A percentile compares a stretch with the other conserved stretches of the same genome.
Conservation (phyloP, 768 basidiomycete genomes). For the Gelatoporia subvermispora region DNA sequence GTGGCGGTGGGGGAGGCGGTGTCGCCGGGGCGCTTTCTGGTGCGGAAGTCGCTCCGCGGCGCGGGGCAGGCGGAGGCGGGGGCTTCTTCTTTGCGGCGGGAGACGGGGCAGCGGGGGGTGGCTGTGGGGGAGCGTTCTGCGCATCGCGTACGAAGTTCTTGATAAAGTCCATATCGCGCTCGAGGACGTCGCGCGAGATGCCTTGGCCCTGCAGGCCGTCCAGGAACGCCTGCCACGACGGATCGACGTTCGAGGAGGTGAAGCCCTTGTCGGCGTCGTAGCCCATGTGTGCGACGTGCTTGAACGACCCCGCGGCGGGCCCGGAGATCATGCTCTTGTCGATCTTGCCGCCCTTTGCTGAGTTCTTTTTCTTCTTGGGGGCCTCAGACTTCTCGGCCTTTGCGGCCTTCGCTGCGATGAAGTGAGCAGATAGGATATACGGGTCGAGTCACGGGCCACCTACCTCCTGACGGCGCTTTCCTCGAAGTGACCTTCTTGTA, state of each 20-base stretch:
- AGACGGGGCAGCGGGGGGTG: constrained; percentile 11
- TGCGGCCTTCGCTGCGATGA: constrained; percentile 29
- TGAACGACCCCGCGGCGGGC: constrained; percentile 73
- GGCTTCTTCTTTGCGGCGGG: constrained; percentile 28
- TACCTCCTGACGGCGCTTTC: constrained; percentile 34
- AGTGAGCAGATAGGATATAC: constrained; percentile 6
- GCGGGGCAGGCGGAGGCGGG: constrained; percentile 35
- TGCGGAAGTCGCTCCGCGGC: constrained; percentile 19
- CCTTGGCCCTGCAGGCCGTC: constrained; percentile 60
- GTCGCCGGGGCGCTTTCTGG: constrained; percentile 19
- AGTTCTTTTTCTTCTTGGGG: constrained; percentile 51
- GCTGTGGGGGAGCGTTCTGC: constrained; percentile 23
- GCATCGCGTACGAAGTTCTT: constrained; percentile 67
- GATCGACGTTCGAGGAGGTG: constrained; percentile 81
- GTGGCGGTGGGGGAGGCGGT: constrained; percentile 50
- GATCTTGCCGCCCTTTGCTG: constrained; percentile 67
- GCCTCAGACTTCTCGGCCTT: constrained; percentile 44
- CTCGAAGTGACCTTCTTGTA: constrained; percentile 76
- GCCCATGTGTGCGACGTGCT: constrained; percentile 93
- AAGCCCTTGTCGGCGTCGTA: constrained; percentile 86
- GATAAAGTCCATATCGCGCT: constrained; percentile 85
- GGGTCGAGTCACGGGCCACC: neutral
- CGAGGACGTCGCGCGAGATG: constrained; percentile 62
- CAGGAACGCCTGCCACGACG: constrained; percentile 79
- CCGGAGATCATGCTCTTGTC: constrained; percentile 92